Percentiles rank a stretch among this genome's conserved stretches.
Evolutionary conservation across 108 stramenopile species (phyloP).

Genomic region (Cyclotella kingstonii): DNA sequence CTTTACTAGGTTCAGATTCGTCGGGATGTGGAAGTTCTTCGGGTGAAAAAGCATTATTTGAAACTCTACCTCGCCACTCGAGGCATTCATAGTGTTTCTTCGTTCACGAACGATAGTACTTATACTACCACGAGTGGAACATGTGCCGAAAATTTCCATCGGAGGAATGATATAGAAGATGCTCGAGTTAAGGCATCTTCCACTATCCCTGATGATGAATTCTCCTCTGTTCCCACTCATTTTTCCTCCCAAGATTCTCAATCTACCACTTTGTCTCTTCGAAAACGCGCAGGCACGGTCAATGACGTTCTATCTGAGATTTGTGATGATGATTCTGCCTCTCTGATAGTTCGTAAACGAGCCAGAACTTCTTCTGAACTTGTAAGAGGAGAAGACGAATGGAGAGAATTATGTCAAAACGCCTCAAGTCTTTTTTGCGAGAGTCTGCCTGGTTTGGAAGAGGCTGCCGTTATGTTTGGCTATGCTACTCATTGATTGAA

Average conservation of each 20-base stretch:
- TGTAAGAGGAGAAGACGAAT: conserved; percentile 30
- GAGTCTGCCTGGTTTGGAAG: conserved; percentile 72
- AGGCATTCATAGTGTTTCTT: conserved; percentile 30
- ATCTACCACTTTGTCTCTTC: not conserved
- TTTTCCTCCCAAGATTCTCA: not conserved
- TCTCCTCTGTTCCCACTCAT: not conserved
- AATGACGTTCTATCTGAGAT: not conserved
- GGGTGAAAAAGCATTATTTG: conserved; percentile 52
- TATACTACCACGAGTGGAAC: not conserved
- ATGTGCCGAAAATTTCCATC: not conserved
- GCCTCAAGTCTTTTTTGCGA: conserved; percentile 41
- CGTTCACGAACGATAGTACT: not conserved
- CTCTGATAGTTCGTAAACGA: conserved; percentile 21
- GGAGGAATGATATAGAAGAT: not conserved
- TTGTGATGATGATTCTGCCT: not conserved
- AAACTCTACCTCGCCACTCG: conserved; percentile 44
- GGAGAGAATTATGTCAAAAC: conserved; percentile 32
- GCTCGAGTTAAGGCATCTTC: not conserved
- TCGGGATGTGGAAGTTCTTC: conserved; percentile 46
- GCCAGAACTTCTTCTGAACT: conserved; percentile 14
- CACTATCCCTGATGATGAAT: not conserved
- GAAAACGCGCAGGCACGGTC: conserved; percentile 8
- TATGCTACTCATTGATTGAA: conserved; percentile 22
- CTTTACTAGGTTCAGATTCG: conserved; percentile 34
- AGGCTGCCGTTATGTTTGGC: conserved; percentile 81